phyloP scores from a whole-genome alignment of 345 rosid species.

The Gossypium rotundifolium region DNA sequence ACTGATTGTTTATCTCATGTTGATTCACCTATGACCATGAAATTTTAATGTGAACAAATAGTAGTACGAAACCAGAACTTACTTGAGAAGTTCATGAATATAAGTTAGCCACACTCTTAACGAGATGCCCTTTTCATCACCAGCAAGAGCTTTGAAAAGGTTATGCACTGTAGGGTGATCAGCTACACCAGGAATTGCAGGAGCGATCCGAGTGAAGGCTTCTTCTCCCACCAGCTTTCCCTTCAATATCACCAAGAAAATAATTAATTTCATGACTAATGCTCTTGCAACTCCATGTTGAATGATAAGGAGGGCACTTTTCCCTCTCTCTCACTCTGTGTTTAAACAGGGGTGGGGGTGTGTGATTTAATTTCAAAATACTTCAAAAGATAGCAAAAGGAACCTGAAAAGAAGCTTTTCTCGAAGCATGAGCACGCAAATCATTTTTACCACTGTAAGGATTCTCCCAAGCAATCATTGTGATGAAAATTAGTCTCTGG shows the following conservation, averaged over 20 bases:
- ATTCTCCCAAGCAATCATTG: slow-evolving; percentile 94
- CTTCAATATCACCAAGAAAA: slow-evolving; percentile 35
- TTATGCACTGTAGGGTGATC: slow-evolving; percentile 79
- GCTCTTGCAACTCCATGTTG: background rate
- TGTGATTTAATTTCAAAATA: background rate
- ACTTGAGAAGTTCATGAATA: slow-evolving; percentile 86
- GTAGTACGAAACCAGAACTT: slow-evolving; percentile 24
- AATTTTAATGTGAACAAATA: background rate
- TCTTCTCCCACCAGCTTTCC: slow-evolving; percentile 66
- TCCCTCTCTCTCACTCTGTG: background rate
- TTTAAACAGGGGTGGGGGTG: background rate
- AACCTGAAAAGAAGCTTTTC: slow-evolving; percentile 65
- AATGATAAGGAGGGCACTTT: background rate
- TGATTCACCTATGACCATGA: background rate
- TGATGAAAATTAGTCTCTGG: slow-evolving; percentile 79
- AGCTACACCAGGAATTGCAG: slow-evolving; percentile 86
- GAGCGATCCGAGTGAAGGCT: slow-evolving; percentile 85
- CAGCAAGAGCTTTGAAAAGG: slow-evolving; percentile 78
- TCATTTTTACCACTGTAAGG: slow-evolving; percentile 51
- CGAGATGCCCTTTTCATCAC: slow-evolving; percentile 61
- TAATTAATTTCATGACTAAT: slow-evolving; percentile 2
- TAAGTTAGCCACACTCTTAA: slow-evolving; percentile 72
- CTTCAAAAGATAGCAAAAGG: slow-evolving; percentile 13
- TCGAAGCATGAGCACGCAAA: slow-evolving; percentile 20
- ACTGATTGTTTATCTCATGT: background rate